Evolutionary conservation across 306 rosid genomes (phyloP), one percentile per base, ranked within the genome.

Genomic region (Astragalus glycyphyllos): DNA sequence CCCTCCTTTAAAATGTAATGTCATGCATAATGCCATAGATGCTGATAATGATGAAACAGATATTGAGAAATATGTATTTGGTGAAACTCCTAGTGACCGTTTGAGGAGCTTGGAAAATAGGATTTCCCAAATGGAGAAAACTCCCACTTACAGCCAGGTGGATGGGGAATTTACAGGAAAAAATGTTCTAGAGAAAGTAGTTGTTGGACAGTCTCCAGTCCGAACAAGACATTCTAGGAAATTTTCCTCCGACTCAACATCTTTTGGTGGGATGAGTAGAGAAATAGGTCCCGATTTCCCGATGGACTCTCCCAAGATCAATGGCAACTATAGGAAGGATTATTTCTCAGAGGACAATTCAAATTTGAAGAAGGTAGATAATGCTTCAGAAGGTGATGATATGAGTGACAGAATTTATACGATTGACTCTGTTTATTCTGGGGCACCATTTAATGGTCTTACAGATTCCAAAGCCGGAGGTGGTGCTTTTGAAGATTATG

Each of bases 31-130:
- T 68, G 55, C 11, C 17, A 60, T 69, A 37, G 94, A 87, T 62
- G 80, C 64, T 32, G 91, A 85, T 68, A 72, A 84, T 59, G 88
- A 91, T 58, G 88, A 73, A 13, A 56, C 79, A 1, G 98, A 90
- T 76, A 59, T 95, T 63, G 97, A 95, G 84, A 95, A 95, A 72
- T 85, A 95, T 84, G 96, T 84, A 5, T 95, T 89, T 72, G 96
- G 89, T 20, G 99, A 95, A 81, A 89, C 91, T 77, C 99, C 99
- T 2, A 80, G 20, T 6, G 91, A 85, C 71, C 87, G 76, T 1
- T 80, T 89, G 82, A 88, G 72, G 85, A 88, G 78, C 80, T 77
- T 95, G 77, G 99, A 88, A 75, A 86, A 41, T 79, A 86, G 97
- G 86, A 90, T 95, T 68, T 71, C 75, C 58, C 89, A 85, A 80